phyloP scores from a whole-genome alignment of 2,329 filamentous ascomycete genomes.

The Paramyrothecium roridum region DNA sequence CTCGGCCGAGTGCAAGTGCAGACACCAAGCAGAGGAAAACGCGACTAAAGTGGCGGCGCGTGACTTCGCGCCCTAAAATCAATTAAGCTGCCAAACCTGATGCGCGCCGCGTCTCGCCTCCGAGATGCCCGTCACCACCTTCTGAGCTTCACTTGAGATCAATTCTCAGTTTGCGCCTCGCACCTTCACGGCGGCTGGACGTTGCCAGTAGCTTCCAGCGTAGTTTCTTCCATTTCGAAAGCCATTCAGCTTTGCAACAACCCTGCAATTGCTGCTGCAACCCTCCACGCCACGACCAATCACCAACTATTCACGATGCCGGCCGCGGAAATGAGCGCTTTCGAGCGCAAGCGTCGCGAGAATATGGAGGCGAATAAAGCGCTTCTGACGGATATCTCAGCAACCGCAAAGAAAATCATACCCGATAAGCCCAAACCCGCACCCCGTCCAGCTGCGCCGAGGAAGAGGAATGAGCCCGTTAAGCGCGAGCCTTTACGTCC shows the following conservation, averaged over 20 bases:
- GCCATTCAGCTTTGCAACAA: too few species aligned
- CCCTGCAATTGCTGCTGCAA: too few species aligned
- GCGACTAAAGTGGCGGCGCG: slow-evolving; percentile 12
- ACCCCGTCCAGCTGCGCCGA: slow-evolving; percentile 29
- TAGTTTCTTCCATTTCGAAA: background rate
- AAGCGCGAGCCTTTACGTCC: slow-evolving; percentile 46
- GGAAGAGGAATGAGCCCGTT: slow-evolving; percentile 32
- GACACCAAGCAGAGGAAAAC: slow-evolving; percentile 3
- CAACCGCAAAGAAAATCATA: slow-evolving; percentile 65
- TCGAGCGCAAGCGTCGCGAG: slow-evolving; percentile 78
- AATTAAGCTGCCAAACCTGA: slow-evolving; percentile 12
- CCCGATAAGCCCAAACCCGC: slow-evolving; percentile 53
- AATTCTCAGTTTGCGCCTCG: too few species aligned
- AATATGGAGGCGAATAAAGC: slow-evolving; percentile 87
- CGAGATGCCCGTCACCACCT: background rate
- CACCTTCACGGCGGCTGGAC: too few species aligned
- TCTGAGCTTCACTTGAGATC: too few species aligned
- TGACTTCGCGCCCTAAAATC: slow-evolving; percentile 27
- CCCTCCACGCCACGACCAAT: background rate
- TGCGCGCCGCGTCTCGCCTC: background rate
- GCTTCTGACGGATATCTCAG: slow-evolving; percentile 72
- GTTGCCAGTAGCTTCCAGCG: too few species aligned
- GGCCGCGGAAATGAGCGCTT: slow-evolving; percentile 64
- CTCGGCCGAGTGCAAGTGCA: slow-evolving; percentile 7
- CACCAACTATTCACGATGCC: slow-evolving; percentile 34